Evolutionary conservation across 129 eudicot genomes (phyloP).

Genomic region (Arctium minus): DNA sequence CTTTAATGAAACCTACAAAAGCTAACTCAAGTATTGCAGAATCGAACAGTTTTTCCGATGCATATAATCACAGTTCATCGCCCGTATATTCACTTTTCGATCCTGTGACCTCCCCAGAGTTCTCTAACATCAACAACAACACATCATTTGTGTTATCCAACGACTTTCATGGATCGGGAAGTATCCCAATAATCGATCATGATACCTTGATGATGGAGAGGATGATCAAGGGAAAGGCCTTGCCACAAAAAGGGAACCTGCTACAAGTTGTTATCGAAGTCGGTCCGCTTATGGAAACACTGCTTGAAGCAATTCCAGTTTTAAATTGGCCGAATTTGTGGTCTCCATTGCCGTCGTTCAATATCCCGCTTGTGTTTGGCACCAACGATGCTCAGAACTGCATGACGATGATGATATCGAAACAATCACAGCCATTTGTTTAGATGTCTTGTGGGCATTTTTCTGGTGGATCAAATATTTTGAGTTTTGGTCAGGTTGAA

Average conservation of each 20-base stretch:
- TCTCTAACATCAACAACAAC: constrained; percentile 35
- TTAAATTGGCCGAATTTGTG: constrained; percentile 53
- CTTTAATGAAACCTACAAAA: no score
- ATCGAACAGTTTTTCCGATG: no score
- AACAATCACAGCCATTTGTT: constrained; percentile 15
- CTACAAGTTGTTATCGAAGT: no score
- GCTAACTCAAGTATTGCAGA: no score
- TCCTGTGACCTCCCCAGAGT: no score
- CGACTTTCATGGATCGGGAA: neutral
- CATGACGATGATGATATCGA: neutral
- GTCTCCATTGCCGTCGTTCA: constrained; percentile 26
- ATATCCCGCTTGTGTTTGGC: constrained; percentile 25
- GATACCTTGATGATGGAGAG: constrained; percentile 45
- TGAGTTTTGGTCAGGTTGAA: constrained; percentile 14
- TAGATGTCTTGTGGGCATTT: constrained; percentile 27
- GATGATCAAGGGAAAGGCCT: no score
- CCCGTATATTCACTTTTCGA: no score
- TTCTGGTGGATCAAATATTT: constrained; percentile 3
- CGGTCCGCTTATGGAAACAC: no score
- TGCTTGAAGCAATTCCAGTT: no score
- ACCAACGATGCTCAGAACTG: constrained; percentile 12
- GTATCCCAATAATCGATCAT: constrained; percentile 24
- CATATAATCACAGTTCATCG: no score
- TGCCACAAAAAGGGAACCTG: no score
- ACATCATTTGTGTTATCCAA: constrained; percentile 9